Base-by-base conservation (phyloP, 495 filamentous ascomycete genomes). In the Talaromyces thailandensis region DNA sequence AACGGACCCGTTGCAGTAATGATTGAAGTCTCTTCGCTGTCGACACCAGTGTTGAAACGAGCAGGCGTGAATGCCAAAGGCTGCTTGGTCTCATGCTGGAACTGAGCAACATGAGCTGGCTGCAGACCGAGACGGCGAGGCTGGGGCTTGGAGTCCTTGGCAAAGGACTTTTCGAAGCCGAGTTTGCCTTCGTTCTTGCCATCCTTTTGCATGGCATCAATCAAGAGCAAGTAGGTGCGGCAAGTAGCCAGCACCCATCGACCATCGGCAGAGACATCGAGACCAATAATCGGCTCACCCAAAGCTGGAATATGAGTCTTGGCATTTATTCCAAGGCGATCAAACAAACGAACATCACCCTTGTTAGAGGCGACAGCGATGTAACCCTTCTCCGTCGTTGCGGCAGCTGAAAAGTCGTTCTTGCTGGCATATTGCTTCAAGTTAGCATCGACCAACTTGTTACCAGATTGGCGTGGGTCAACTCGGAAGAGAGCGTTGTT, bases 101-200 rank as follows among this genome's bases (percentile, higher is more conserved):
- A 96, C 71, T 98, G 94, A 0, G 94, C 94, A 35, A 98, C 90
- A 70, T 98, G 94, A 26, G 84, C 82, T 0, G 94, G 95, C 53
- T 87, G 89, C 18, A 98, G 77, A 31, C 87, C 91, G 12, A 98
- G 85, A 65, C 94, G 92, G 28, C 92, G 88, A 50, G 94, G 94
- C 67, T 95, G 91, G 3, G 94, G 94, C 73, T 98, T 98, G 2
- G 84, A 81, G 68, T 97, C 92, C 67, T 96, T 95, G 3, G 86
- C 88, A 65, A 98, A 98, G 0, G 92, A 81, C 66, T 88, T 92
- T 75, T 98, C 92, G 69, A 98, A 98, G 16, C 94, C 94, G 52
- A 98, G 88, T 75, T 98, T 97, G 68, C 95, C 95, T 66, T 92
- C 91, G 65, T 98, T 96, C 79, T 96, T 98, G 67, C 94, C 95